Evolutionary conservation across 2,329 filamentous ascomycete genomes (phyloP).

Genomic region (Stachybotrys elegans): DNA sequence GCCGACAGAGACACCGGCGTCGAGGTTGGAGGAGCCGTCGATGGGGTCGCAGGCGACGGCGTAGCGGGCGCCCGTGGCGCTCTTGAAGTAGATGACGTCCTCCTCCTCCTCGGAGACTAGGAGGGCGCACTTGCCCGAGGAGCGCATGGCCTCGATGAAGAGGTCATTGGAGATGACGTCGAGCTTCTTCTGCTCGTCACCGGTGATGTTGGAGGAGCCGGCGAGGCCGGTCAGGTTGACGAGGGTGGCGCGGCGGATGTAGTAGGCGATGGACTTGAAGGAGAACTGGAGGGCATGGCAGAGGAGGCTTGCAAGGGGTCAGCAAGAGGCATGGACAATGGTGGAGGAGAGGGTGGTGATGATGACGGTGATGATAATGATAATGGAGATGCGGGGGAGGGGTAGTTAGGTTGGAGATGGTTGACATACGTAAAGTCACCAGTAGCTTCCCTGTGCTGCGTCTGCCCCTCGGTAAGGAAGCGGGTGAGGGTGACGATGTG

Average conservation of each 20-base stretch:
- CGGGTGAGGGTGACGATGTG: slow-evolving; percentile 93
- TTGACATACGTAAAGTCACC: slow-evolving; percentile 90
- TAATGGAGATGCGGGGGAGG: not conserved
- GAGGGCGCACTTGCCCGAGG: slow-evolving; percentile 82
- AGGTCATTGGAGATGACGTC: slow-evolving; percentile 98
- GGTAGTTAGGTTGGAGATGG: not conserved
- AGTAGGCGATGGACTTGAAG: slow-evolving; percentile 99
- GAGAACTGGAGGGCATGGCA: slow-evolving; percentile 98
- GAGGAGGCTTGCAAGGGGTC: slow-evolving; percentile 59
- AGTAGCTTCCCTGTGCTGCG: slow-evolving; percentile 87
- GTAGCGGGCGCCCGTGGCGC: slow-evolving; percentile 73
- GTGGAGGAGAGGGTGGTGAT: not conserved
- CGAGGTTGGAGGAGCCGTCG: slow-evolving; percentile 94
- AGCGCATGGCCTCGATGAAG: slow-evolving; percentile 92
- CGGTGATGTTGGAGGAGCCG: slow-evolving; percentile 89
- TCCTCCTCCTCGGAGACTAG: slow-evolving; percentile 99
- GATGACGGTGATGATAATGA: not conserved
- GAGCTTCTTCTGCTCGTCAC: slow-evolving; percentile 99
- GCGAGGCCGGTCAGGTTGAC: slow-evolving; percentile 95
- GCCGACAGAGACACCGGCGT: slow-evolving; percentile 94
- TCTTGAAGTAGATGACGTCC: slow-evolving; percentile 80
- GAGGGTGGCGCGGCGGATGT: slow-evolving; percentile 91
- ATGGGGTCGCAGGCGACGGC: slow-evolving; percentile 97
- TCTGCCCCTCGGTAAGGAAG: slow-evolving; percentile 93
- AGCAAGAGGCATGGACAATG: not conserved